These are phyloP conservation scores for Fomes fomentarius DNA, from an alignment of 1,284 basidiomycete species.

Conservation along the genomic window DNA sequence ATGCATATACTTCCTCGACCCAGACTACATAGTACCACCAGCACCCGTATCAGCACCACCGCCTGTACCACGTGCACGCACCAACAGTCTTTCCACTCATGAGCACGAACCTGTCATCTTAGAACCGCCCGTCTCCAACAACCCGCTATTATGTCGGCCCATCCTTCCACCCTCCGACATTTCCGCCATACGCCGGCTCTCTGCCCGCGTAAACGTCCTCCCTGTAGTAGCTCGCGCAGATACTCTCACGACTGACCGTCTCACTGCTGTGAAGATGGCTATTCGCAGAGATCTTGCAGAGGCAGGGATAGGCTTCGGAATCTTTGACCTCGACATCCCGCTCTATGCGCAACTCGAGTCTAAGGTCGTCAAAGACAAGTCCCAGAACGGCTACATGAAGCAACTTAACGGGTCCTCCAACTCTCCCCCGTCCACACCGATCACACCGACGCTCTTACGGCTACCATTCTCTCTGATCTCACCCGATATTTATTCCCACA, in stretches of 20 bases:
- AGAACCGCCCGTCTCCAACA: slow-evolving; percentile 74
- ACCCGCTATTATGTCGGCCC: slow-evolving; percentile 65
- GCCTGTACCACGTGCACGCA: slow-evolving; percentile 63
- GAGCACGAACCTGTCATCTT: slow-evolving; percentile 76
- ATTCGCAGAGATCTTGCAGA: slow-evolving; percentile 77
- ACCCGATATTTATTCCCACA: slow-evolving; percentile 80
- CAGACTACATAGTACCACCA: slow-evolving; percentile 72
- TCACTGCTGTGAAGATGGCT: slow-evolving; percentile 75
- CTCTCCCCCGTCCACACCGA: slow-evolving; percentile 68
- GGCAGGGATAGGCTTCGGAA: slow-evolving; percentile 82
- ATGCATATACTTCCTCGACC: slow-evolving; percentile 82
- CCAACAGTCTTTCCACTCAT: slow-evolving; percentile 67
- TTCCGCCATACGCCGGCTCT: slow-evolving; percentile 87
- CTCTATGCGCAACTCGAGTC: slow-evolving; percentile 46
- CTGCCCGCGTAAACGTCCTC: slow-evolving; percentile 92
- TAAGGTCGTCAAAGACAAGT: slow-evolving; percentile 39
- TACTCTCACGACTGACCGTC: slow-evolving; percentile 87
- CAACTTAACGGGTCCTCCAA: slow-evolving; percentile 53
- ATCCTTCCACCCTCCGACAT: slow-evolving; percentile 80
- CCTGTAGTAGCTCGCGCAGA: slow-evolving; percentile 94
- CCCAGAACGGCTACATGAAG: slow-evolving; percentile 52
- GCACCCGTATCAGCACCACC: slow-evolving; percentile 64
- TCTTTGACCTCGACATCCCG: slow-evolving; percentile 72
- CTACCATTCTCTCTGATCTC: slow-evolving; percentile 79
- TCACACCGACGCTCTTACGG: slow-evolving; percentile 57